phyloP scores from a whole-genome alignment of 2,329 filamentous ascomycete species.

The Fusarium sp. region DNA sequence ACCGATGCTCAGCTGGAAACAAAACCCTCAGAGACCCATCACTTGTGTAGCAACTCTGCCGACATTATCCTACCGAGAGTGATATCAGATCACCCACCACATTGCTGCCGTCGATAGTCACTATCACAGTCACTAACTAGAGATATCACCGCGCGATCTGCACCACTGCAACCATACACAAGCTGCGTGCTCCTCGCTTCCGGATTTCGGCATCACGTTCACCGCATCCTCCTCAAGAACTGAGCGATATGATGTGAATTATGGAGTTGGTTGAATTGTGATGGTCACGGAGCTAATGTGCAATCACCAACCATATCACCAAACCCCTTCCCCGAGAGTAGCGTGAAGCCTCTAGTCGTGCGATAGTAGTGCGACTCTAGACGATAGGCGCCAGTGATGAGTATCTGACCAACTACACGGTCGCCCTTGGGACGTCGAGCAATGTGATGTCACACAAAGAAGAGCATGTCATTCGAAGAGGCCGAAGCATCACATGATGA shows the following conservation, averaged over 20 bases:
- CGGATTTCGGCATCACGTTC: neutral
- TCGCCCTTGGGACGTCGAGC: conserved; percentile 11
- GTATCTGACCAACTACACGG: conserved; percentile 9
- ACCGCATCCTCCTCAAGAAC: conserved; percentile 14
- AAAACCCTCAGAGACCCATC: neutral
- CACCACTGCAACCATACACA: neutral
- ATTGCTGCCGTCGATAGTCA: conserved; percentile 5
- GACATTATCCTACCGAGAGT: neutral
- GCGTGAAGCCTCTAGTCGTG: conserved; percentile 29
- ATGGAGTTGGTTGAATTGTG: conserved; percentile 6
- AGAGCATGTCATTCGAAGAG: conserved; percentile 28
- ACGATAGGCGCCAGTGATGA: conserved; percentile 27
- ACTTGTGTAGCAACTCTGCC: neutral
- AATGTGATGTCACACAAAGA: conserved; percentile 28
- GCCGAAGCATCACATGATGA: conserved; percentile 33
- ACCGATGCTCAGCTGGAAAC: neutral
- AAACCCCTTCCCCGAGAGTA: conserved; percentile 13
- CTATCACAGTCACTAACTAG: conserved; percentile 17
- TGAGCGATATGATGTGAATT: neutral
- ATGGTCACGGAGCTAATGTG: conserved; percentile 20
- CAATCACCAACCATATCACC: conserved; percentile 32
- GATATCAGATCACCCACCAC: neutral
- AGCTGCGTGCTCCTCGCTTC: neutral
- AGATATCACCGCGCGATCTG: neutral
- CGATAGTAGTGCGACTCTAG: conserved; percentile 32